These are phyloP conservation scores for Aspergillus brasiliensis DNA, from an alignment of 2,329 filamentous ascomycete genomes.

Conservation along the genomic window DNA sequence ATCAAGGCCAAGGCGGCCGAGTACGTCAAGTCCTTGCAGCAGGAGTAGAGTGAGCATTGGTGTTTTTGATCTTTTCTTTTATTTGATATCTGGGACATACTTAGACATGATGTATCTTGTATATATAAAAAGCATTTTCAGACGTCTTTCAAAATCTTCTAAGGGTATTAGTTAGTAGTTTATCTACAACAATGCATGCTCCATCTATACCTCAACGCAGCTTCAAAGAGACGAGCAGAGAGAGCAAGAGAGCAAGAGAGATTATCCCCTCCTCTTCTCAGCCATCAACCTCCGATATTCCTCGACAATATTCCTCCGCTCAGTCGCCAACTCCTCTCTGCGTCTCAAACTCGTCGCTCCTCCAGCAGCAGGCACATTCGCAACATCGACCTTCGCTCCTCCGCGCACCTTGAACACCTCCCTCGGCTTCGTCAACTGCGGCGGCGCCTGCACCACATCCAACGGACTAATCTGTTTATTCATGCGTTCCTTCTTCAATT, in stretches of 20 bases:
- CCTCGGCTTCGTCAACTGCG: constrained; percentile 64
- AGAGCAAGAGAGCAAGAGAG: no score
- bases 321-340: constrained; percentile 71
- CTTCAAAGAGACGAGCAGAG: no score
- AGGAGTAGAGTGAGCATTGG: constrained; percentile 21
- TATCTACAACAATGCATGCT: not conserved
- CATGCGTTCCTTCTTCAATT: constrained; percentile 59
- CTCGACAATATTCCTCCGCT: constrained; percentile 71
- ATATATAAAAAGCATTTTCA: constrained; percentile 21
- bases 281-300: constrained; percentile 72
- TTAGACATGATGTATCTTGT: not conserved
- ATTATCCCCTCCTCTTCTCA: constrained; percentile 41
- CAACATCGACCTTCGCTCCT: constrained; percentile 67
- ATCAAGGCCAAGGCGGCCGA: constrained; percentile 71
- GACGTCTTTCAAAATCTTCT: not conserved
- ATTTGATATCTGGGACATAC: not conserved
- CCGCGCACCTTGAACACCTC: constrained; percentile 67
- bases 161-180: not conserved
- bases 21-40: constrained; percentile 60
- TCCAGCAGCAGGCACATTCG: constrained; percentile 67
- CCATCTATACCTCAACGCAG: not conserved
- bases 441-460: constrained; percentile 71
- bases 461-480: constrained; percentile 41
- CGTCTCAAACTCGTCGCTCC: constrained; percentile 65
- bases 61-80: not conserved